phyloP scores from a whole-genome alignment of 2,329 filamentous ascomycete genomes.

The Colletotrichum godetiae region DNA sequence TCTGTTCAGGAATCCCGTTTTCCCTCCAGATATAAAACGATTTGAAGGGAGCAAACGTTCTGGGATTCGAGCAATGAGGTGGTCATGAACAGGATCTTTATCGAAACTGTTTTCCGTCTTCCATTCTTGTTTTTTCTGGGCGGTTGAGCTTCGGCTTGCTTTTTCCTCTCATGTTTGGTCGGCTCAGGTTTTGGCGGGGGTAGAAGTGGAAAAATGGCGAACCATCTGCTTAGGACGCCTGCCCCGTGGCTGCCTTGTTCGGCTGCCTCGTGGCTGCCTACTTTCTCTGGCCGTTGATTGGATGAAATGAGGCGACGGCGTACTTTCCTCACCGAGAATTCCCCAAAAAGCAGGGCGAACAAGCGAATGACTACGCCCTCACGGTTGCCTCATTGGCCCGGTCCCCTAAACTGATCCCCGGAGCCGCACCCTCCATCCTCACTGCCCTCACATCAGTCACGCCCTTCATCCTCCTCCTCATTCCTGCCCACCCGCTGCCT shows the following conservation, averaged over 20 bases:
- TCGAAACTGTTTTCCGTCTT: too few relatives aligned
- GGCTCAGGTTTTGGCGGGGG: neutral
- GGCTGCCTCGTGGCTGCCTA: slow-evolving; percentile 14
- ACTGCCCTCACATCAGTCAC: neutral
- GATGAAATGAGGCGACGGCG: neutral
- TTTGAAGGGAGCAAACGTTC: too few relatives aligned
- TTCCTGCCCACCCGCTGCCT: neutral
- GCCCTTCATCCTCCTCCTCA: neutral
- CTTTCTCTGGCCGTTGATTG: neutral
- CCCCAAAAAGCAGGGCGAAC: slow-evolving; percentile 21
- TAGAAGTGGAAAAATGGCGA: slow-evolving; percentile 6
- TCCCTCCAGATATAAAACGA: too few relatives aligned
- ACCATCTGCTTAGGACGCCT: neutral
- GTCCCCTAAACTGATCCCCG: neutral
- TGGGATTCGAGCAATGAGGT: too few relatives aligned
- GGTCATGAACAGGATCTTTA: too few relatives aligned
- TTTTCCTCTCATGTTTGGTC: neutral
- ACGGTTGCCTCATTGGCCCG: neutral
- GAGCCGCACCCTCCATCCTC: neutral
- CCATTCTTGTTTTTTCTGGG: too few relatives aligned
- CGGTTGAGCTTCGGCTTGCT: too few relatives aligned
- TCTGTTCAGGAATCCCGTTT: too few relatives aligned
- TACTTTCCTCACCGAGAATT: slow-evolving; percentile 6
- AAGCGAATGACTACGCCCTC: slow-evolving; percentile 12
- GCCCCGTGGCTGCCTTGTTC: neutral